Conservation (phyloP, 75 land plant species). For the Larix kaempferi region DNA sequence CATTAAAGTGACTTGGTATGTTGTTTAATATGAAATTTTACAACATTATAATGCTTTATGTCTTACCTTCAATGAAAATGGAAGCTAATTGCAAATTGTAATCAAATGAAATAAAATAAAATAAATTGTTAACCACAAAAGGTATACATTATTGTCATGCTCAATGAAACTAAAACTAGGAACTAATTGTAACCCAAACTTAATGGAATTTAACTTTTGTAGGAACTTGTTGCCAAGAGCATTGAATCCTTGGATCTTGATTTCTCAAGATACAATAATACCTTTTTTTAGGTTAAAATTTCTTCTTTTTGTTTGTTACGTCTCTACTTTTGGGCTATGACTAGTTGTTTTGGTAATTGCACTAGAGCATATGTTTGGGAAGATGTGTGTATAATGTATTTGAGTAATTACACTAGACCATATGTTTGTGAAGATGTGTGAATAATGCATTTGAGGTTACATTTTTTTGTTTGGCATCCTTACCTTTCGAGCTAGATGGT, state of each 20-base stretch:
- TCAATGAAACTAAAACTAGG: not conserved
- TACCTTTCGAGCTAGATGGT: no score
- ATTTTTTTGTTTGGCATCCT: no score
- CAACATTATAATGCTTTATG: not conserved
- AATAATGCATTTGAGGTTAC: no score
- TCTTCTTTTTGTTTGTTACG: not conserved
- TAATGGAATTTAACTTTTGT: not conserved
- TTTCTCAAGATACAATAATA: conserved; percentile 97
- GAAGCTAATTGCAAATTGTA: not conserved
- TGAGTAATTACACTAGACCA: no score
- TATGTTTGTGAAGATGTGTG: no score
- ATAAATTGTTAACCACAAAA: not conserved
- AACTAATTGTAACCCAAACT: not conserved
- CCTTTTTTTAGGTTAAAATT: conserved; percentile 84
- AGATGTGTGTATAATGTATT: not conserved
- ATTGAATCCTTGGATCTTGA: conserved; percentile 88
- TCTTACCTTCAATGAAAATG: not conserved
- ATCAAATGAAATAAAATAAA: not conserved
- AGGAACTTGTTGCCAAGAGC: conserved; percentile 89
- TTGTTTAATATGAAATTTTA: not conserved
- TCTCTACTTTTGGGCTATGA: not conserved
- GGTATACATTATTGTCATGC: not conserved
- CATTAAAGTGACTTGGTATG: conserved; percentile 93
- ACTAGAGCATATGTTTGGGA: not conserved
- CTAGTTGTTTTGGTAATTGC: not conserved